phyloP scores from a whole-genome alignment of 345 rosid genomes.

The Turritis glabra region DNA sequence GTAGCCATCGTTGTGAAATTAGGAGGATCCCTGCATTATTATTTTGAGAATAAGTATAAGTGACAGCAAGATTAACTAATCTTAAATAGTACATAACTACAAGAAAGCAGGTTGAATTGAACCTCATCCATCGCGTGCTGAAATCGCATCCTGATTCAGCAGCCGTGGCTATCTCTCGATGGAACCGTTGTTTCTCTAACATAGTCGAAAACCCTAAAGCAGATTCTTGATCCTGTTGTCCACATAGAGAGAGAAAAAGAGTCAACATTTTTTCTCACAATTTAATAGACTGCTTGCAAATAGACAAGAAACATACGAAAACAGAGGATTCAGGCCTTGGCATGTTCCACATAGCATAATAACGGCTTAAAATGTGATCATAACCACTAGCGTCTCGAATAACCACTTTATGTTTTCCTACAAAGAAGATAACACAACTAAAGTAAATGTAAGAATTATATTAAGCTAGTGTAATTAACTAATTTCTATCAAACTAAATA shows the following conservation, averaged over 20 bases:
- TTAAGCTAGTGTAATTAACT: neutral
- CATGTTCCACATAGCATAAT: constrained; percentile 87
- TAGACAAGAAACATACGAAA: constrained; percentile 45
- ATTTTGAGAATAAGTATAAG: neutral
- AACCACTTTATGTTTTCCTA: constrained; percentile 68
- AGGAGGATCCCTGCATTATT: constrained; percentile 51
- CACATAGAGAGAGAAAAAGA: neutral
- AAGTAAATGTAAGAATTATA: neutral
- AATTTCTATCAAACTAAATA: neutral
- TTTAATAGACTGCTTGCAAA: neutral
- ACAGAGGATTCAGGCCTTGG: constrained; percentile 84
- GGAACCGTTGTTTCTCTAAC: constrained; percentile 61
- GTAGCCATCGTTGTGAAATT: constrained; percentile 64
- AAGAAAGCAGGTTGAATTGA: no score
- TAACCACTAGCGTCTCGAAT: constrained; percentile 50
- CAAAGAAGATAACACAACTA: neutral
- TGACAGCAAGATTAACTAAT: neutral
- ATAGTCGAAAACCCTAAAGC: constrained; percentile 57
- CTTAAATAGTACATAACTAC: neutral
- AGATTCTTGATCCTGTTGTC: constrained; percentile 56
- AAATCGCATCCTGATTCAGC: constrained; percentile 98
- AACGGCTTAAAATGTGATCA: constrained; percentile 64
- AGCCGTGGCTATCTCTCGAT: constrained; percentile 70
- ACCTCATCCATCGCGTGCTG: constrained; percentile 97
- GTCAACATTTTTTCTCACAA: neutral